Conservation (phyloP, 2,329 filamentous ascomycete genomes). For the Epichloe sibirici region DNA sequence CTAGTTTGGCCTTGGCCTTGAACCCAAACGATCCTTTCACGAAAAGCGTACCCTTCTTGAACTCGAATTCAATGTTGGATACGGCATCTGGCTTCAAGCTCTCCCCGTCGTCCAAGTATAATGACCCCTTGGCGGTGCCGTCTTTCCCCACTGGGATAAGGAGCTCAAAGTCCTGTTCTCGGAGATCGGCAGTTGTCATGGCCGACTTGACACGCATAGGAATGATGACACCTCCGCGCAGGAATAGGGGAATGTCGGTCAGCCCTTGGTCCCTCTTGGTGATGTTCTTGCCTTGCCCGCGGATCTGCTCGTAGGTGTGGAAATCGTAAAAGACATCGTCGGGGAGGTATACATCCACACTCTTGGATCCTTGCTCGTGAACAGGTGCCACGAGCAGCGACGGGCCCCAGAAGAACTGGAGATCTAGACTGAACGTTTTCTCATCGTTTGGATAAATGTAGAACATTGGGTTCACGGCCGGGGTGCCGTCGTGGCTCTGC, state of each 20-base stretch:
- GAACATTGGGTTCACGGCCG: constrained; percentile 56
- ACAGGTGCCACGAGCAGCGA: constrained; percentile 33
- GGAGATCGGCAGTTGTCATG: constrained; percentile 50
- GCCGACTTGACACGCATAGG: constrained; percentile 40
- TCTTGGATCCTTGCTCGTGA: constrained; percentile 26
- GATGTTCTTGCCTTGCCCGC: constrained; percentile 23
- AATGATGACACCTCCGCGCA: constrained; percentile 51
- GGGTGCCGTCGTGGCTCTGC: constrained; percentile 45
- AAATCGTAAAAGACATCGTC: constrained; percentile 34
- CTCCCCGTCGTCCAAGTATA: constrained; percentile 71
- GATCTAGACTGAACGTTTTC: constrained; percentile 28
- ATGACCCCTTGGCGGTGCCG: constrained; percentile 48
- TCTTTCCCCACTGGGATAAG: constrained; percentile 51
- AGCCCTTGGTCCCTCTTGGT: constrained; percentile 20
- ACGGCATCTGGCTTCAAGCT: constrained; percentile 27
- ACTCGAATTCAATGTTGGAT: constrained; percentile 35
- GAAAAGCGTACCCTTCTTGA: constrained; percentile 35
- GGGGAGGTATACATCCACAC: constrained; percentile 32
- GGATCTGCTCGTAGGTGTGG: constrained; percentile 31
- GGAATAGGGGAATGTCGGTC: constrained; percentile 46
- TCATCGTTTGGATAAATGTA: constrained; percentile 48
- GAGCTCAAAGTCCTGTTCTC: constrained; percentile 54
- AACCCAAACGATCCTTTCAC: constrained; percentile 20
- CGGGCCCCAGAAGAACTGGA: constrained; percentile 35
- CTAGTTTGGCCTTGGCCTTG: not conserved